Evolutionary conservation across 1,139 yeast genomes (phyloP).

Genomic region (Protomyces pachydermus): DNA sequence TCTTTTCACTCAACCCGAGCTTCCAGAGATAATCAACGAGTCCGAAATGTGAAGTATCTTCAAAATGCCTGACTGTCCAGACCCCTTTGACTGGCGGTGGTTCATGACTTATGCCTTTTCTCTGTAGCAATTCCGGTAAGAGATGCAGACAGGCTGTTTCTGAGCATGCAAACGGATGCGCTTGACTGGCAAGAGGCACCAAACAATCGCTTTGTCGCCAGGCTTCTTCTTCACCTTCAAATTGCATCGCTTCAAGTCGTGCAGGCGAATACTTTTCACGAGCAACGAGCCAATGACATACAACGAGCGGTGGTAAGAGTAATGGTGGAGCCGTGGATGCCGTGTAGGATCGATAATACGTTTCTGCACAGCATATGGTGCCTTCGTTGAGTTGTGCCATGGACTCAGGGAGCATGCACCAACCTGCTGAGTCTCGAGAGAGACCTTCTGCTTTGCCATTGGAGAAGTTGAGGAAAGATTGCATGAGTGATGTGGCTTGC

Average conservation of each 20-base stretch:
- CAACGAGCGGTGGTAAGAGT: slow-evolving; percentile 12
- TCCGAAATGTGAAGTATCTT: slow-evolving; percentile 19
- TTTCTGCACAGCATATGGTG: not conserved
- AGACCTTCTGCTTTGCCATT: not conserved
- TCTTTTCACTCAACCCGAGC: slow-evolving; percentile 3
- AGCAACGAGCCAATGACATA: slow-evolving; percentile 18
- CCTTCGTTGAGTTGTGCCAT: slow-evolving; percentile 9
- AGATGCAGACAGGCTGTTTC: slow-evolving; percentile 2
- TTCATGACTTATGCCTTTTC: not conserved
- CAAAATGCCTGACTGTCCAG: slow-evolving; percentile 11
- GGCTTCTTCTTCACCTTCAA: not conserved
- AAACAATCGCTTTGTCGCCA: slow-evolving; percentile 23
- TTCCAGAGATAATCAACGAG: slow-evolving; percentile 26
- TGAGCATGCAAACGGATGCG: slow-evolving; percentile 12
- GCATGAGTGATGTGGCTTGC: not conserved
- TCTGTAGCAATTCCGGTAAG: not conserved
- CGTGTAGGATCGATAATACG: slow-evolving; percentile 17
- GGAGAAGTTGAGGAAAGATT: not conserved
- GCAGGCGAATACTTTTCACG: not conserved
- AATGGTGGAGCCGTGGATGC: slow-evolving; percentile 14
- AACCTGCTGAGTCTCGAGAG: slow-evolving; percentile 16
- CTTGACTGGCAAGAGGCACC: slow-evolving; percentile 8
- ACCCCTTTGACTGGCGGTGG: slow-evolving; percentile 21
- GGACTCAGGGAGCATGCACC: slow-evolving; percentile 8
- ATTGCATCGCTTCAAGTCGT: not conserved